Base-by-base conservation (phyloP, 331 rosid species). In the Cydonia oblonga region DNA sequence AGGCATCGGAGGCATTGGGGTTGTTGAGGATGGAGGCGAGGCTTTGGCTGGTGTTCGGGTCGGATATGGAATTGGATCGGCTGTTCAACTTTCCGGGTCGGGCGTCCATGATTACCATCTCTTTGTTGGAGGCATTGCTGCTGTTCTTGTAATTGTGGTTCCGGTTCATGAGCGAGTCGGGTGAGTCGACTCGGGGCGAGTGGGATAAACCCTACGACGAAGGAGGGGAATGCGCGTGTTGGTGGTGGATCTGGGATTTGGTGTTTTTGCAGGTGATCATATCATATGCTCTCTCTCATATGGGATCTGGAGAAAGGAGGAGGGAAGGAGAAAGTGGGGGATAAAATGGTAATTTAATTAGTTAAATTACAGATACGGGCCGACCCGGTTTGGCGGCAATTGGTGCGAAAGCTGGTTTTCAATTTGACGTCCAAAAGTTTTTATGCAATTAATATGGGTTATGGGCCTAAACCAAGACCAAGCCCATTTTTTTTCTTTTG, bases 21-120 rank as follows among this genome's bases (percentile, higher is more conserved):
- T 95, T 95, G 85, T 95, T 95, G 81, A 95, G 96, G 64, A 95
- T 89, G 58, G 99, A 95, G 6, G 99, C 86, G 80, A 95, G 89
- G 87, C 90, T 86, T 73, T 95, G 97, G 77, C 88, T 87, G 51
- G 78, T 35, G 66, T 81, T 89, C 40, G 93, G 76, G 70, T 79
- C 84, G 15, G 92, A 62, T 73, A 84, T 84, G 82, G 86, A 79
- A 76, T 85, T 88, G 80, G 87, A 83, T 68, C 82, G 86, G 74
- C 71, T 62, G 23, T 80, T 76, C 82, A 86, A 71, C 90, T 87
- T 90, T 85, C 95, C 95, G 87, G 92, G 97, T 83, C 74, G 90
- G 78, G 92, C 84, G 64, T 92, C 96, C 97, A 93, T 89, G 61
- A 76, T 38, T 26, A 73, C 77, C 82, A 60, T 72, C 44, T 49